phyloP scores from a whole-genome alignment of 1,284 basidiomycete species.

The Vanrija sp. region DNA sequence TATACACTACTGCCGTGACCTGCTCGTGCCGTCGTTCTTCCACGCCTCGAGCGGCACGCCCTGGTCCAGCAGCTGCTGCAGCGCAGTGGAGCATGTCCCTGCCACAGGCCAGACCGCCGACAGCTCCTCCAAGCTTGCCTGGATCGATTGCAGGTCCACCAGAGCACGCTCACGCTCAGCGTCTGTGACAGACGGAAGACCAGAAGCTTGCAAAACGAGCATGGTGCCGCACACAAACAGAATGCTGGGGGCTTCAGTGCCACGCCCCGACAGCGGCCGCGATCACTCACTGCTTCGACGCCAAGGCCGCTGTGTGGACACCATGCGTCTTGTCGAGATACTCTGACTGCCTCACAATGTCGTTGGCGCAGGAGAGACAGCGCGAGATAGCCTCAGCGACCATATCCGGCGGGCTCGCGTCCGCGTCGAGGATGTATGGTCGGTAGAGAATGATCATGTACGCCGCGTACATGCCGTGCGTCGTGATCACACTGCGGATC shows the following conservation, averaged over 20 bases:
- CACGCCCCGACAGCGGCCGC: not conserved
- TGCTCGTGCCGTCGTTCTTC: too few species aligned
- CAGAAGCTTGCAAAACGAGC: constrained; percentile 20
- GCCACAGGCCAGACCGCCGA: constrained; percentile 19
- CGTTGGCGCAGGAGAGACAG: constrained; percentile 12
- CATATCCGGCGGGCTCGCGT: too few species aligned
- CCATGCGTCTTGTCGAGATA: constrained; percentile 14
- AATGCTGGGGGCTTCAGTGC: constrained; percentile 4
- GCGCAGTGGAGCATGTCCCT: constrained; percentile 7
- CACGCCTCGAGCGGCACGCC: too few species aligned
- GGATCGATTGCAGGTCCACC: constrained; percentile 13
- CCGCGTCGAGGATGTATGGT: constrained; percentile 22
- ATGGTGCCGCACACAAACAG: constrained; percentile 20
- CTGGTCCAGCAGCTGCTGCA: constrained; percentile 11
- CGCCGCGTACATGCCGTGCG: constrained; percentile 23
- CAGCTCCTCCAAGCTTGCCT: constrained; percentile 15
- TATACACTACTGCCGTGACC: too few species aligned
- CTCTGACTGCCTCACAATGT: constrained; percentile 17
- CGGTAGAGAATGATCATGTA: constrained; percentile 25
- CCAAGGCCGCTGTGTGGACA: constrained; percentile 10
- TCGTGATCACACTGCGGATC: constrained; percentile 7
- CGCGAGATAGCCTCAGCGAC: not conserved
- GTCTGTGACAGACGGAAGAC: constrained; percentile 13
- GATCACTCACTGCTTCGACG: constrained; percentile 18
- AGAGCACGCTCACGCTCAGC: constrained; percentile 8